Percentiles rank a stretch among this genome's conserved stretches.
These are phyloP conservation scores for Suhomyces maxii DNA, from an alignment of 1,139 yeast genomes.

Conservation along the genomic window DNA sequence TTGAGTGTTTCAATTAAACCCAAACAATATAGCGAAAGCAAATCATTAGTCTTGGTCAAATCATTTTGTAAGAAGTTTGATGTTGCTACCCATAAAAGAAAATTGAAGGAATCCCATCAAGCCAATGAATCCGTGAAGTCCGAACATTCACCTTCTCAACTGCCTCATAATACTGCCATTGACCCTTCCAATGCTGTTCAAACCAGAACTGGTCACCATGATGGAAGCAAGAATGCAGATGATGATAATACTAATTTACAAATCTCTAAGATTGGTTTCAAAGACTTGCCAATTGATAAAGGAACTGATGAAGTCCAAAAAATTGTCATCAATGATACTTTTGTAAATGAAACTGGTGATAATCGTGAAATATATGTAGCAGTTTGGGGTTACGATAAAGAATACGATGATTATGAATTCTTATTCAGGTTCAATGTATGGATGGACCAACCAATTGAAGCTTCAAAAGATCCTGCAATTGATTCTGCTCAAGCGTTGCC, in stretches of 20 bases:
- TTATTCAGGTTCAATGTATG: conserved; percentile 33
- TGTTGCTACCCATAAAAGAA: conserved; percentile 11
- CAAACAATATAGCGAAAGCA: conserved; percentile 6
- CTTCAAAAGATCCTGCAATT: background rate
- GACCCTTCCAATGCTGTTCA: background rate
- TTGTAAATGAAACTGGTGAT: conserved; percentile 18
- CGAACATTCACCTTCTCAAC: background rate
- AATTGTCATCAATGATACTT: conserved; percentile 35
- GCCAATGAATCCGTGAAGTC: background rate
- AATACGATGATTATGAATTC: conserved; percentile 18
- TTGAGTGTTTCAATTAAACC: conserved; percentile 27
- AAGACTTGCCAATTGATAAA: conserved; percentile 28
- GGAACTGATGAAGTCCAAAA: conserved; percentile 21
- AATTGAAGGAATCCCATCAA: background rate
- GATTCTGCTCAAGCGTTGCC: background rate
- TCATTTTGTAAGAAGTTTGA: conserved; percentile 8
- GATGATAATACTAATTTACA: conserved; percentile 8
- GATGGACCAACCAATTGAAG: conserved; percentile 20
- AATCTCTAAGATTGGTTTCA: conserved; percentile 30
- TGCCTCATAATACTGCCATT: no score
- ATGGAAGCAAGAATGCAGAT: no score
- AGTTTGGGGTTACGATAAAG: conserved; percentile 30
- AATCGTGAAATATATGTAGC: conserved; percentile 27
- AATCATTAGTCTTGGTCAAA: conserved; percentile 33
- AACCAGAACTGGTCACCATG: background rate